Evolutionary conservation across 352 stramenopile species (phyloP).

Genomic region (Phytophthora ohioensis): DNA sequence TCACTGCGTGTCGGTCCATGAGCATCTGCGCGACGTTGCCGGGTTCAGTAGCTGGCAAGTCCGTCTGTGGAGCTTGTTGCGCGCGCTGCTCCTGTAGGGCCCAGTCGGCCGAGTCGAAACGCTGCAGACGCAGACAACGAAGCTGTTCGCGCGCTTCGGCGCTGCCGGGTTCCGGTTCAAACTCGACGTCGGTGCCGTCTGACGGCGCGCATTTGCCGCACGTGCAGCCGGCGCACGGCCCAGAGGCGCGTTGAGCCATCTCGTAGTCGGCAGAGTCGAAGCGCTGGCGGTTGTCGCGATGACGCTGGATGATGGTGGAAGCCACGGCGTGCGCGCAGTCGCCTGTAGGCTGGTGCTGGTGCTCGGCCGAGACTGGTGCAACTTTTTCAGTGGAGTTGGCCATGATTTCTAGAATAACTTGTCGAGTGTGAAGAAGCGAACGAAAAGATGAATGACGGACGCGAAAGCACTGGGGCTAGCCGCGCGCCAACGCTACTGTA

Average conservation of each 20-base stretch:
- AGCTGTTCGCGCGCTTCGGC: slow-evolving; percentile 50
- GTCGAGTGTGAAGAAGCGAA: slow-evolving; percentile 4
- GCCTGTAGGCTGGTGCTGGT: slow-evolving; percentile 22
- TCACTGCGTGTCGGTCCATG: slow-evolving; percentile 67
- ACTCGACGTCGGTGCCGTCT: slow-evolving; percentile 43
- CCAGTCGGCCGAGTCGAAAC: slow-evolving; percentile 84
- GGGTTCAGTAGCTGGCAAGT: slow-evolving; percentile 6
- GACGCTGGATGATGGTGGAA: slow-evolving; percentile 60
- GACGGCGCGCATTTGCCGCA: slow-evolving; percentile 30
- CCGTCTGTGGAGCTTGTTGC: slow-evolving; percentile 18
- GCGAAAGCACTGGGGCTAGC: neutral
- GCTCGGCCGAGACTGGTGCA: slow-evolving; percentile 12
- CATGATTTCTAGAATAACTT: slow-evolving; percentile 11
- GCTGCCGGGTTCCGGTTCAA: slow-evolving; percentile 48
- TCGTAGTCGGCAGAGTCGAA: slow-evolving; percentile 83
- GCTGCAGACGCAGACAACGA: slow-evolving; percentile 62
- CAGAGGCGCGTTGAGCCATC: slow-evolving; percentile 47
- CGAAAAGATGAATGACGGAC: slow-evolving; percentile 35
- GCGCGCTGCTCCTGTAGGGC: slow-evolving; percentile 48
- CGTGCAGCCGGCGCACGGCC: slow-evolving; percentile 34
- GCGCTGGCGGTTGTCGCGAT: slow-evolving; percentile 61
- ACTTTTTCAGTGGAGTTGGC: slow-evolving; percentile 28
- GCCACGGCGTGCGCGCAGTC: slow-evolving; percentile 45
- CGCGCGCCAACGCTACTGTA: slow-evolving; percentile 4
- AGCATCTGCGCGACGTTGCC: slow-evolving; percentile 60